Conservation (phyloP, 768 basidiomycete genomes). For the Cyclocybe aegerita region DNA sequence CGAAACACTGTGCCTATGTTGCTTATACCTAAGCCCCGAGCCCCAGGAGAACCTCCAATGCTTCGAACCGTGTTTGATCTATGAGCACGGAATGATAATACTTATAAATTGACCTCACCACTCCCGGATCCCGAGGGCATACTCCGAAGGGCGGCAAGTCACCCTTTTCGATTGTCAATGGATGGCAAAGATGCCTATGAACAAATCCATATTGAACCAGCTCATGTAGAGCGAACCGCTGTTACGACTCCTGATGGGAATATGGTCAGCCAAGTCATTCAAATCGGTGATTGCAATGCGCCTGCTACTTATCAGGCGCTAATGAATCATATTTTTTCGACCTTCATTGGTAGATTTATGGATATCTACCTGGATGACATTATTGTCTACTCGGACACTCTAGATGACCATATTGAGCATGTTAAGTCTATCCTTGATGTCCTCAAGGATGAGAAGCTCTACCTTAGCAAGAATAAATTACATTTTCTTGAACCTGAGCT, state of each 20-base stretch:
- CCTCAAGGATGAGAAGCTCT: constrained; percentile 31
- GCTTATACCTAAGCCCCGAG: constrained; percentile 28
- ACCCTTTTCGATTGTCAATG: constrained; percentile 28
- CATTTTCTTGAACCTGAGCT: constrained; percentile 26
- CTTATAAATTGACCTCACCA: constrained; percentile 31
- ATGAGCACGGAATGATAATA: constrained; percentile 38
- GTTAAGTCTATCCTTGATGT: constrained; percentile 30
- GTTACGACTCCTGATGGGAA: constrained; percentile 39
- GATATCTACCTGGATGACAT: constrained; percentile 42
- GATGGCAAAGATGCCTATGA: constrained; percentile 42
- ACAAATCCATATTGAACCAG: constrained; percentile 30
- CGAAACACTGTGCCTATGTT: constrained; percentile 36
- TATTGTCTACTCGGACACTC: constrained; percentile 38
- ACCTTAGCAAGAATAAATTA: constrained; percentile 33
- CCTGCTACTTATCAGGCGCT: constrained; percentile 41
- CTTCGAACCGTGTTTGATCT: constrained; percentile 34
- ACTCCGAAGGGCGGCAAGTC: constrained; percentile 25
- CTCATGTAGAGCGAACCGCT: constrained; percentile 20
- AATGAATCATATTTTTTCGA: constrained; percentile 37
- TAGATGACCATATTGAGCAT: constrained; percentile 33
- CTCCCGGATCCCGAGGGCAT: constrained; percentile 42
- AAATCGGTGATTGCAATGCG: constrained; percentile 30
- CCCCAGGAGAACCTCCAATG: constrained; percentile 8
- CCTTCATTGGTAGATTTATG: constrained; percentile 32
- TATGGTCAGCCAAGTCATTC: constrained; percentile 36